Evolutionary conservation across 768 basidiomycete genomes (phyloP).

Genomic region (Kwoniella botswanensis): DNA sequence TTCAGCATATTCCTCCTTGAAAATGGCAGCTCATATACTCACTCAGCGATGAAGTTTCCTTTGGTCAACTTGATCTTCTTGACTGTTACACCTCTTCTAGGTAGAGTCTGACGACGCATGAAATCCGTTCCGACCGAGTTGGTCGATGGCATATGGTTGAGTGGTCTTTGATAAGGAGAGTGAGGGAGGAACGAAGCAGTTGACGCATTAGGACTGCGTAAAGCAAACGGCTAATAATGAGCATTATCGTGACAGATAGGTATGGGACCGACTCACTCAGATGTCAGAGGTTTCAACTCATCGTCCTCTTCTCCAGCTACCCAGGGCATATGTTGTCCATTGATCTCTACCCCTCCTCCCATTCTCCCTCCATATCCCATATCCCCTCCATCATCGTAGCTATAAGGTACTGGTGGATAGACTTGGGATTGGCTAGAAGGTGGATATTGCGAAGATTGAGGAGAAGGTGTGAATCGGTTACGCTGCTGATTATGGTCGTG

Average conservation of each 20-base stretch:
- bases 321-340: constrained; percentile 45
- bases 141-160: constrained; percentile 23
- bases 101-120: constrained; percentile 78
- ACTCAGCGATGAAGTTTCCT: constrained; percentile 87
- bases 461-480: constrained; percentile 20
- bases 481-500: constrained; percentile 14
- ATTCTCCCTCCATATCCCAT: constrained; percentile 26
- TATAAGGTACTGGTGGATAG: constrained; percentile 20
- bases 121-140: constrained; percentile 47
- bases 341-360: constrained; percentile 37
- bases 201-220: constrained; percentile 11
- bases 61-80: constrained; percentile 89
- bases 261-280: constrained; percentile 19
- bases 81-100: constrained; percentile 80
- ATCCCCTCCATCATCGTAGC: constrained; percentile 30
- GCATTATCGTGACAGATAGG: no score
- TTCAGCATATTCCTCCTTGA: not conserved
- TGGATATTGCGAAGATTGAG: constrained; percentile 8
- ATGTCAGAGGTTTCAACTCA: constrained; percentile 45
- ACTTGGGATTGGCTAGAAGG: constrained; percentile 8
- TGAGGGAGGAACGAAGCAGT: constrained; percentile 3
- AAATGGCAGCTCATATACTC: constrained; percentile 9
- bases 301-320: constrained; percentile 46
- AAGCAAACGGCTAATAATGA: no score
- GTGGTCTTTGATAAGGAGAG: constrained; percentile 7